These are phyloP conservation scores for Beauveria pseudobassiana DNA, from an alignment of 2,329 filamentous ascomycete genomes.

Conservation along the genomic window DNA sequence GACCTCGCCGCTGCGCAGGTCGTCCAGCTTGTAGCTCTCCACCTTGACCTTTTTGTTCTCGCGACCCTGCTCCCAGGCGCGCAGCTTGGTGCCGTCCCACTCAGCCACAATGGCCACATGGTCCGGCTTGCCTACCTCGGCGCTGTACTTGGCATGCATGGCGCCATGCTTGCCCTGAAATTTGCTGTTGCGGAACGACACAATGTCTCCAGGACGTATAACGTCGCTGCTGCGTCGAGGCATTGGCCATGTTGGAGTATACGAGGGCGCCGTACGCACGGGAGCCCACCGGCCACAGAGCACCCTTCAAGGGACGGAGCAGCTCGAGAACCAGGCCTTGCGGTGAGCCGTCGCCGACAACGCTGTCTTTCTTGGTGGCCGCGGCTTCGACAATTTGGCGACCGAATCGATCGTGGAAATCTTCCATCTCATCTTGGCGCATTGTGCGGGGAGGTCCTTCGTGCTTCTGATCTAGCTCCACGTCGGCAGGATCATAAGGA, in stretches of 20 bases:
- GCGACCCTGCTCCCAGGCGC: slow-evolving; percentile 89
- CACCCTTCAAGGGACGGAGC: slow-evolving; percentile 63
- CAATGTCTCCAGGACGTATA: slow-evolving; percentile 86
- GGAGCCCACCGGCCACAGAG: slow-evolving; percentile 76
- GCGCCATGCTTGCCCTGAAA: slow-evolving; percentile 94
- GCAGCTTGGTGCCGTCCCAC: slow-evolving; percentile 95
- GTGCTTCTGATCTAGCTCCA: slow-evolving; percentile 75
- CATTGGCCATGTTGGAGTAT: slow-evolving; percentile 92
- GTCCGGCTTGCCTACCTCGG: slow-evolving; percentile 79
- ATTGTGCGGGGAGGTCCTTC: slow-evolving; percentile 73
- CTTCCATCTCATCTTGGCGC: slow-evolving; percentile 89
- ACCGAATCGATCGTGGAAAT: slow-evolving; percentile 75
- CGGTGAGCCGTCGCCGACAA: slow-evolving; percentile 79
- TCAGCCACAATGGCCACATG: slow-evolving; percentile 90
- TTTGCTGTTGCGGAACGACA: slow-evolving; percentile 84
- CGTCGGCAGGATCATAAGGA: slow-evolving; percentile 62
- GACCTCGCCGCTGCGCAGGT: slow-evolving; percentile 87
- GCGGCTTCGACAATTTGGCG: slow-evolving; percentile 66
- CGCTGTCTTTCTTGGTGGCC: slow-evolving; percentile 64
- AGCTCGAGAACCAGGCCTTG: slow-evolving; percentile 72
- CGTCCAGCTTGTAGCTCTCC: slow-evolving; percentile 90
- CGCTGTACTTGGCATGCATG: slow-evolving; percentile 89
- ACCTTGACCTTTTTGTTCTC: slow-evolving; percentile 90
- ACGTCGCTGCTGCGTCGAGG: slow-evolving; percentile 86
- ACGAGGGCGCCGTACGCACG: slow-evolving; percentile 86